These are phyloP conservation scores for Neofusicoccum sp. DNA, from an alignment of 2,329 filamentous ascomycete genomes.

Conservation along the genomic window DNA sequence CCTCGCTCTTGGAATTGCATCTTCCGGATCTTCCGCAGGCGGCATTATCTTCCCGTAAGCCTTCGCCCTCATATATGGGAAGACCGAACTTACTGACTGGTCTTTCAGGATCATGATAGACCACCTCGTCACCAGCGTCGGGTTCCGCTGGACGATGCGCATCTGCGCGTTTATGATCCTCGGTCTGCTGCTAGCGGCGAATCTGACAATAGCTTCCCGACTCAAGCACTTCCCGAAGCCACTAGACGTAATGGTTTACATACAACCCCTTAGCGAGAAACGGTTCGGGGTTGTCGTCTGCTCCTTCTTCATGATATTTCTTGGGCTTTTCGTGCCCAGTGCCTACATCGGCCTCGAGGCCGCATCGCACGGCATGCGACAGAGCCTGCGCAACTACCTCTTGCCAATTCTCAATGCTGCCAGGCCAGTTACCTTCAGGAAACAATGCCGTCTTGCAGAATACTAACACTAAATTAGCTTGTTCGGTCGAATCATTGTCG, in stretches of 20 bases:
- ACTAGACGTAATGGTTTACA: conserved; percentile 29
- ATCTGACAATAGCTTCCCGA: conserved; percentile 49
- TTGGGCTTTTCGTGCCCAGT: too few relatives aligned
- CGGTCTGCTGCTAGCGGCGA: conserved; percentile 40
- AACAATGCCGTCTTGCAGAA: too few relatives aligned
- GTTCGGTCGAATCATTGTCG: too few relatives aligned
- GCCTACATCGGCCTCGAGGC: too few relatives aligned
- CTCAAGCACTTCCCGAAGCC: conserved; percentile 35
- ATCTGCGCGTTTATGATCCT: conserved; percentile 61
- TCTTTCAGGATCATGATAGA: conserved; percentile 49
- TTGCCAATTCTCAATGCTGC: too few relatives aligned
- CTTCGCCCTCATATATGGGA: background rate
- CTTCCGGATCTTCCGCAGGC: conserved; percentile 40
- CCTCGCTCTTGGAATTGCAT: conserved; percentile 44
- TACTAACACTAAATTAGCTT: too few relatives aligned
- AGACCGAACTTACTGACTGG: conserved; percentile 12
- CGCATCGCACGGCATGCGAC: too few relatives aligned
- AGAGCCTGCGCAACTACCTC: too few relatives aligned
- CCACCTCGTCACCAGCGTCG: conserved; percentile 53
- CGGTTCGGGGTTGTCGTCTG: too few relatives aligned
- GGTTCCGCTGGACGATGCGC: conserved; percentile 62
- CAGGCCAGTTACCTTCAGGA: too few relatives aligned
- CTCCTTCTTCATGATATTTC: too few relatives aligned
- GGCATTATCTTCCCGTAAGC: conserved; percentile 53
- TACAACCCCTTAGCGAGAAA: conserved; percentile 12